Conservation (phyloP, 768 basidiomycete genomes). For the Holtermannia corniformis region DNA sequence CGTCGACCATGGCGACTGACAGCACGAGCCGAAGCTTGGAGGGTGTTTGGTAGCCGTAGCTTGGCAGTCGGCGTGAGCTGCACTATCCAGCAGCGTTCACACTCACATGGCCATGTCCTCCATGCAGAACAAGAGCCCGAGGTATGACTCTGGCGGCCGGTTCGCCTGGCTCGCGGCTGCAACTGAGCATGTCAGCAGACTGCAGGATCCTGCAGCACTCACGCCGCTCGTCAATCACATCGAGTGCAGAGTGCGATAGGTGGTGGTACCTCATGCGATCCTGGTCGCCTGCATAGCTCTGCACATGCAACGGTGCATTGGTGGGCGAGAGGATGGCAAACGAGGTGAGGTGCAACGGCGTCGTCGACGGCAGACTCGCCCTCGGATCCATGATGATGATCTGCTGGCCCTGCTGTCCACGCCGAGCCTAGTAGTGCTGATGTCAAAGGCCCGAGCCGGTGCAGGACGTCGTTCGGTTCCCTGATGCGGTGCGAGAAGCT, state of each 20-base stretch:
- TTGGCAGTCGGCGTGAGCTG: conserved; percentile 3
- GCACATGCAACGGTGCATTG: conserved; percentile 35
- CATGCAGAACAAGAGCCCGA: conserved; percentile 39
- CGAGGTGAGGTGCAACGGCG: conserved; percentile 34
- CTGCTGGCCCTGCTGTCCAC: no score
- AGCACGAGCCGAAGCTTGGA: conserved; percentile 36
- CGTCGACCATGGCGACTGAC: conserved; percentile 36
- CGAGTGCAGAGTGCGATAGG: conserved; percentile 36
- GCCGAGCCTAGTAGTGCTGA: no score
- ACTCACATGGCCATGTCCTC: conserved; percentile 41
- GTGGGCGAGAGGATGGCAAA: conserved; percentile 34
- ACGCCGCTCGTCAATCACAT: conserved; percentile 40
- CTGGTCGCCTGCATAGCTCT: conserved; percentile 30
- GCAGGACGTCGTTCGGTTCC: no score
- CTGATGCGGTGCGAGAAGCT: no score
- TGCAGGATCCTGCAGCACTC: conserved; percentile 4
- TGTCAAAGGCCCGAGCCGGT: no score
- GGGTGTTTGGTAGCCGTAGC: conserved; percentile 39
- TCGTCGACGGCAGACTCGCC: not conserved
- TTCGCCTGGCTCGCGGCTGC: conserved; percentile 30
- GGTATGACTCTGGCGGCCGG: conserved; percentile 30
- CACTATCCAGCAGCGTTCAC: not conserved
- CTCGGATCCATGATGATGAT: not conserved
- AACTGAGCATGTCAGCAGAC: conserved; percentile 11
- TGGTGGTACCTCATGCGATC: conserved; percentile 40